Evolutionary conservation across 352 stramenopile species (phyloP).

Genomic region (Pythium diclinum): DNA sequence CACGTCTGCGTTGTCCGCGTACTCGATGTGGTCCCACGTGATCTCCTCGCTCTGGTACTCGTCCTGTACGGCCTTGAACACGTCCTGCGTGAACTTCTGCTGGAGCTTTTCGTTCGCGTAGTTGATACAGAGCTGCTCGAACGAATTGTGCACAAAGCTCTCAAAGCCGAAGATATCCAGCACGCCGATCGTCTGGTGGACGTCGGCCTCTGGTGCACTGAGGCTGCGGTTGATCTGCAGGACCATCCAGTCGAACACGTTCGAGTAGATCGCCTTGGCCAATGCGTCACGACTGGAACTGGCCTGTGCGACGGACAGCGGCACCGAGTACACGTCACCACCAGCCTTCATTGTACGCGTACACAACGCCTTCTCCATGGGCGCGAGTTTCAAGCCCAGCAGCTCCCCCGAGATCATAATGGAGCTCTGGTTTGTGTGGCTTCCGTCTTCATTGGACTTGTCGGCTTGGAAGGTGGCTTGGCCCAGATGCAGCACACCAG

Average conservation of each 20-base stretch:
- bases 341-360: constrained; percentile 64
- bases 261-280: constrained; percentile 95
- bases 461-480: constrained; percentile 53
- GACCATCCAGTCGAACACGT: constrained; percentile 97
- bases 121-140: constrained; percentile 94
- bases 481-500: constrained; percentile 81
- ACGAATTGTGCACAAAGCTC: constrained; percentile 92
- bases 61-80: constrained; percentile 87
- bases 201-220: no score
- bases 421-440: no score
- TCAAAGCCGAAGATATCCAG: constrained; percentile 96
- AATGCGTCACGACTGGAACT: constrained; percentile 90
- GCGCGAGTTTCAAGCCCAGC: no score
- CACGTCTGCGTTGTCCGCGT: constrained; percentile 88
- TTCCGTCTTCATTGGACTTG: constrained; percentile 56
- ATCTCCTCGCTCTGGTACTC: constrained; percentile 91
- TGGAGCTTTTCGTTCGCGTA: constrained; percentile 92
- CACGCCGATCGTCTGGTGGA: constrained; percentile 86
- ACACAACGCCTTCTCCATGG: constrained; percentile 62
- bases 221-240: constrained; percentile 48
- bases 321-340: no score
- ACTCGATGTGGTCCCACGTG: constrained; percentile 92
- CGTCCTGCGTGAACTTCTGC: constrained; percentile 90
- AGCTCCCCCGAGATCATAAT: no score
- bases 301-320: no score